Evolutionary conservation across 768 basidiomycete genomes (phyloP).

Genomic region (Leccinum olivaceopallidum): DNA sequence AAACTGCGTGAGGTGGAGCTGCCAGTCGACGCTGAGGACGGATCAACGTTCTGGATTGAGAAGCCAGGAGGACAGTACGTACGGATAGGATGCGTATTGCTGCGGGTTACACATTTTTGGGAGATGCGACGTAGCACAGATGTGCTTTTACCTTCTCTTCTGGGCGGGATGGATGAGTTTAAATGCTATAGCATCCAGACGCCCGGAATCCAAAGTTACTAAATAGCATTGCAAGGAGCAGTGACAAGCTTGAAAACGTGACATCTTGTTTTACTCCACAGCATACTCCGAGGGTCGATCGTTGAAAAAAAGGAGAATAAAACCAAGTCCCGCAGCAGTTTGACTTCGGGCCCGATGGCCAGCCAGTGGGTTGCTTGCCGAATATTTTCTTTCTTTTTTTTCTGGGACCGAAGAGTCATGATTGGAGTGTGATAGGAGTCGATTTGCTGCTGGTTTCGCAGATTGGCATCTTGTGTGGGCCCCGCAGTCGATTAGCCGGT

Average conservation of each 20-base stretch:
- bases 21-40: not conserved
- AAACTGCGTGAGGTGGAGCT: not conserved
- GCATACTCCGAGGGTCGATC: not conserved
- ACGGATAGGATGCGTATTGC: not conserved
- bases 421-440: not conserved
- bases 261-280: not conserved
- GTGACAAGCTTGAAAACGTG: not conserved
- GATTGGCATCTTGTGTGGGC: too few species aligned
- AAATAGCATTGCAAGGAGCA: not conserved
- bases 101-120: not conserved
- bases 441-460: not conserved
- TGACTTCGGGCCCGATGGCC: too few species aligned
- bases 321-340: not conserved
- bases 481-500: not conserved
- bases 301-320: not conserved
- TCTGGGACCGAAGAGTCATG: rapidly evolving
- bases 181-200: not conserved
- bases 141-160: too few species aligned
- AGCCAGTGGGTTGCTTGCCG: not conserved
- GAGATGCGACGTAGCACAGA: not conserved
- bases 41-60: not conserved
- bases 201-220: not conserved
- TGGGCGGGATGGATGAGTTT: not conserved
- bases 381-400: too few species aligned
- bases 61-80: not conserved